phyloP scores from a whole-genome alignment of 495 filamentous ascomycete species.

The Haplographium delicatum region DNA sequence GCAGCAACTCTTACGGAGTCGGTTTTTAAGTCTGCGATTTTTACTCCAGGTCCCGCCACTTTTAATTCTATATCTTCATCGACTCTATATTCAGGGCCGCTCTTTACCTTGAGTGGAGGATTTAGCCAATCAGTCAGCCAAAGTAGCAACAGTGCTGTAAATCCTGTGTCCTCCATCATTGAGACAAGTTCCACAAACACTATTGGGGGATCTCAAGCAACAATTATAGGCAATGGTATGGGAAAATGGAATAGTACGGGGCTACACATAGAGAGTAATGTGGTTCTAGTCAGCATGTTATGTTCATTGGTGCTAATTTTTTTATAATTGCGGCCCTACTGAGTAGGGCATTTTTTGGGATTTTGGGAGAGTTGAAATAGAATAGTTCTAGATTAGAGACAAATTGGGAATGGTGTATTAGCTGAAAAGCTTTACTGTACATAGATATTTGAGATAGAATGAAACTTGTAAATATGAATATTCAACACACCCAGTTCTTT shows the following conservation, averaged over 20 bases:
- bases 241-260: not conserved
- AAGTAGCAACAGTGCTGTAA: not conserved
- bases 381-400: no score
- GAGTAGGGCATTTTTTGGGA: not conserved
- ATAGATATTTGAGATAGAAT: no score
- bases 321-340: conserved; percentile 13
- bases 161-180: not conserved
- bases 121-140: not conserved
- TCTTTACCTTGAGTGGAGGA: no score
- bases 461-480: no score
- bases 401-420: no score
- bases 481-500: no score
- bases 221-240: not conserved
- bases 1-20: no score
- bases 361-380: no score
- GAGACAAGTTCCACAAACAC: not conserved
- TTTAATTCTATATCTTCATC: not conserved
- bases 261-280: not conserved
- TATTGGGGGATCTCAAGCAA: not conserved
- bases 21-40: not conserved
- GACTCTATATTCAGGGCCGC: not conserved
- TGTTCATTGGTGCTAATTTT: conserved; percentile 6
- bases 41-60: not conserved
- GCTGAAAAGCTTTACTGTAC: no score
- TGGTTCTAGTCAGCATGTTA: not conserved